Base-by-base conservation (phyloP, 352 stramenopile species). In the Sclerospora graminicola region DNA sequence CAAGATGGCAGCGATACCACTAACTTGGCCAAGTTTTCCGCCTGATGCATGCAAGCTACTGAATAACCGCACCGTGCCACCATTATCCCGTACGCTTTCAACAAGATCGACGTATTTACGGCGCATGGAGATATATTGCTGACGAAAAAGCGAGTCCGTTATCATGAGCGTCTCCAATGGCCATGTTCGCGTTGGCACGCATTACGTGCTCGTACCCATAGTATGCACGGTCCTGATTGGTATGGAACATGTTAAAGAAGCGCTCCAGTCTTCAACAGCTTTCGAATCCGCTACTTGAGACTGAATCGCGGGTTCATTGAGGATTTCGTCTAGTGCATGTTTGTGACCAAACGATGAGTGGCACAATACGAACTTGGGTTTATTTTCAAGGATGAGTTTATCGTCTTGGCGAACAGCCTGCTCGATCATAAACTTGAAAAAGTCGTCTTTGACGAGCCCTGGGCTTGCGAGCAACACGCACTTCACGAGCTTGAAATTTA, bases 361-460 rank as follows among this genome's bases (percentile, higher is more conserved):
- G 34, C 87, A 96, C 27, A 98, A 58, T 5, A 99, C 67, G 59
- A 99, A 98, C 65, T 98, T 98, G 15, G 60, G 47, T 60, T 96
- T 97, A 75, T 98, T 96, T 63, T 98, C 92, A 21, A 98, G 73
- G 8, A 98, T 66, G 14, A 89, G 48, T 44, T 95, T 96, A 60
- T 98, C 92, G 49, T 98, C 92, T 41, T 91, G 72, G 30, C 88
- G 76, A 1, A 98, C 64, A 29, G 89, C 85, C 54, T 97, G 78
- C 41, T 94, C 72, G 48, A 87, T 64, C 59, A 98, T 80, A 51
- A 86, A 98, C 64, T 97, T 95, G 66, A 95, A 95, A 65, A 98
- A 98, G 52, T 99, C 94, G 49, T 98, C 95, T 58, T 98, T 98
- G 47, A 97, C 84, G 41, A 98, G 98, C 11, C 95, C 96, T 10